Conservation (phyloP, 2,329 filamentous ascomycete species). For the Fusarium sp. region DNA sequence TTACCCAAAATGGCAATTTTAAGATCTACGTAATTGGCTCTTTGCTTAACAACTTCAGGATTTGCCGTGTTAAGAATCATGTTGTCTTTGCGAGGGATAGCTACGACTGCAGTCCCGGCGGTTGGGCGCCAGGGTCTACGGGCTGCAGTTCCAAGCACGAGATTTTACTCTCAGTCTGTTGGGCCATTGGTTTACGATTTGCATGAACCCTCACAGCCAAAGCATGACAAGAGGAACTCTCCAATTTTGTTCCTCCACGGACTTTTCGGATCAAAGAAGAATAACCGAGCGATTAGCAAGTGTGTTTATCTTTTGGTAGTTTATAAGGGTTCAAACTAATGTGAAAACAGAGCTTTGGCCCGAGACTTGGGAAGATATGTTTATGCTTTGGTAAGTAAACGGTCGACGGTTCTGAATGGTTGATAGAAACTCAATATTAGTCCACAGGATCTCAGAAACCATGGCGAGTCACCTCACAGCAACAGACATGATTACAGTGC, state of each 20-base stretch:
- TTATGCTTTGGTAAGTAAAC: conserved; percentile 75
- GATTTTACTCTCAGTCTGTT: conserved; percentile 37
- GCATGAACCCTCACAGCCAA: conserved; percentile 63
- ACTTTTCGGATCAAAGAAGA: conserved; percentile 93
- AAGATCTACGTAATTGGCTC: conserved; percentile 32
- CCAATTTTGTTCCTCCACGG: conserved; percentile 93
- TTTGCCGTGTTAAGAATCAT: conserved; percentile 20
- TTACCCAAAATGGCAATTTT: conserved; percentile 34
- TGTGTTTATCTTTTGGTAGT: conserved; percentile 55
- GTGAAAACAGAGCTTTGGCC: conserved; percentile 71
- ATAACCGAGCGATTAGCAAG: conserved; percentile 95
- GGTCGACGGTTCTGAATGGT: background rate
- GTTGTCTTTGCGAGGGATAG: conserved; percentile 29
- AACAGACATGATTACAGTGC: conserved; percentile 79
- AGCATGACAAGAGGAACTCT: conserved; percentile 51
- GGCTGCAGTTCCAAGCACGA: conserved; percentile 1
- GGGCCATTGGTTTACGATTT: conserved; percentile 70
- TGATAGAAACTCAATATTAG: conserved; percentile 24
- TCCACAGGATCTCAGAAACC: conserved; percentile 84
- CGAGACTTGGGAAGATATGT: conserved; percentile 82
- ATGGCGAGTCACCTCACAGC: conserved; percentile 87
- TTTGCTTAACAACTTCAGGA: conserved; percentile 13
- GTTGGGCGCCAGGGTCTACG: background rate
- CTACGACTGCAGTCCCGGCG: background rate
- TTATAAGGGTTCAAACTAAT: background rate